Base-by-base conservation (phyloP, 2,329 filamentous ascomycete species). In the Fusarium sp. region DNA sequence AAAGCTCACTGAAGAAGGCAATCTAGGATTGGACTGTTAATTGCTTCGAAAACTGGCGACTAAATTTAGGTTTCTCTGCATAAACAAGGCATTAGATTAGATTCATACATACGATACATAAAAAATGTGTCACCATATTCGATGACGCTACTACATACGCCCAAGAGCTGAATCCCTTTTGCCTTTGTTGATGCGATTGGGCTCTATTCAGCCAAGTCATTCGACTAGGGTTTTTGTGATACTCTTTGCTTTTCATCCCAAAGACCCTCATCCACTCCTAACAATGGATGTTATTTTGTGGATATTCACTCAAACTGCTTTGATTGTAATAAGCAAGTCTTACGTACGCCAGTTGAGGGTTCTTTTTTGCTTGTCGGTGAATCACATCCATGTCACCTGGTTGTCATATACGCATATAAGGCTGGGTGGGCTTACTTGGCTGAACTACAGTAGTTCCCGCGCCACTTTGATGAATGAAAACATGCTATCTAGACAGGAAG, bases 161-260 rank as follows among this genome's bases (percentile, higher is more conserved):
- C 41, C 25, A 27, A 51, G 29, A 45, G 45, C 55, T 52, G 47
- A 55, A 54, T 59, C 45, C 40, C 34, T 44, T 27, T 15, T 38
- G 49, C 22, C 46, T 32, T 32, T 58, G n/a, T 27, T 47, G 29
- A 48, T 56, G 40, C 45, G 41, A 60, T 53, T 65, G 52, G 49
- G 38, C 51, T 66, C 24, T 57, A n/a, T 43, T 48, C 54, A 60
- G 40, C 25, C 47, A 25, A 27, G 40, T 20, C 18, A 52, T 34
- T 52, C 43, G 55, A 65, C 32, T 24, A 57, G 54, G 65, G 45
- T 43, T 43, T n/a, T 59, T 44, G n/a, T 54, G 30, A 32, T 41
- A 43, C 48, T 52, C 18, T 52, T 52, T 52, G 32, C 48, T 52
- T 52, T 52, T 52, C 22, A 51, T 51, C 32, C 16, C 13, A 24